A percentile compares a stretch with the other conserved stretches of the same genome.
Conservation (phyloP, 768 basidiomycete species). For the Ramaria rubella region DNA sequence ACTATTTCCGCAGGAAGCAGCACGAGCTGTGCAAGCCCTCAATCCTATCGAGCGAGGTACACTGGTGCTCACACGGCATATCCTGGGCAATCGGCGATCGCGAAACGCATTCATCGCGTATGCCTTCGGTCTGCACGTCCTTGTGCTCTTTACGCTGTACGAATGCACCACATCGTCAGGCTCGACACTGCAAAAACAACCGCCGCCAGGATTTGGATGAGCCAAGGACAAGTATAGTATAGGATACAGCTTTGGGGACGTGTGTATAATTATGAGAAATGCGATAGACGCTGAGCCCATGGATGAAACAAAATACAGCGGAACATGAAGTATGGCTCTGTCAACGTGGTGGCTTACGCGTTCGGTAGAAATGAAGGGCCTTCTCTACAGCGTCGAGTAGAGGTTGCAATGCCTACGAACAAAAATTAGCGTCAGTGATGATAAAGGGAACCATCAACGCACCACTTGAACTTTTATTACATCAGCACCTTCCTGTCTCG, state of each 20-base stretch:
- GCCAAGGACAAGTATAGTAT: neutral
- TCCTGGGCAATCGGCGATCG: constrained; percentile 87
- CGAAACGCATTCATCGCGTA: constrained; percentile 86
- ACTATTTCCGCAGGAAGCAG: constrained; percentile 65
- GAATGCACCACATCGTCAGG: constrained; percentile 57
- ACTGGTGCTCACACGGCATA: constrained; percentile 73
- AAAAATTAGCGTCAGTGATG: neutral
- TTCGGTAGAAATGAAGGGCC: constrained; percentile 56
- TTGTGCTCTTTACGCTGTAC: constrained; percentile 75
- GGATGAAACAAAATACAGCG: neutral
- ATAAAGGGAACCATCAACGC: constrained; percentile 22
- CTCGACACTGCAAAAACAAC: constrained; percentile 44
- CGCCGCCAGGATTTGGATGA: constrained; percentile 35
- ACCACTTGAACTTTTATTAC: constrained; percentile 57
- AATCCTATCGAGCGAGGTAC: constrained; percentile 90
- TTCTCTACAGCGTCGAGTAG: constrained; percentile 65
- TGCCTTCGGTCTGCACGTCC: constrained; percentile 69
- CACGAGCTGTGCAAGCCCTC: constrained; percentile 84
- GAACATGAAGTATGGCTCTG: neutral
- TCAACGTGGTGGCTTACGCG: constrained; percentile 22
- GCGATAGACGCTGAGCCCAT: neutral
- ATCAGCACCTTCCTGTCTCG: constrained; percentile 57
- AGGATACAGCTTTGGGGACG: neutral
- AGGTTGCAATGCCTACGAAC: constrained; percentile 65
- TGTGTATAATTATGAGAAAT: constrained; percentile 5